Percentiles rank a stretch among this genome's conserved stretches.
These are phyloP conservation scores for Panaeolus cyanescens DNA, from an alignment of 768 basidiomycete genomes.

Conservation along the genomic window DNA sequence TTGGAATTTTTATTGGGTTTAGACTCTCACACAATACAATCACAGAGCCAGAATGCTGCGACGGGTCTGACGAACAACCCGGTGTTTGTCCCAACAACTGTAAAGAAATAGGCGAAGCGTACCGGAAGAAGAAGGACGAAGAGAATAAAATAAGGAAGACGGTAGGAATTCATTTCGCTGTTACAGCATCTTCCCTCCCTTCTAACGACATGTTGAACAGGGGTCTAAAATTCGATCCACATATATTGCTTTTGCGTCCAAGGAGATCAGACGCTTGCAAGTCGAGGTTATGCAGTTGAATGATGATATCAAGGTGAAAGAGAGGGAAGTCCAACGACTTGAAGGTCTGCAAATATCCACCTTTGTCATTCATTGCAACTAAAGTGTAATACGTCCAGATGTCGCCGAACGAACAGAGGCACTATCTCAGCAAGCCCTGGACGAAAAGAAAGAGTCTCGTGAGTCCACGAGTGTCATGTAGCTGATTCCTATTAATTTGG, in stretches of 20 bases:
- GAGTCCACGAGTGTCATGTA: constrained; percentile 26
- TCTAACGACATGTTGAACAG: constrained; percentile 35
- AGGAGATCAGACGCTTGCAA: constrained; percentile 87
- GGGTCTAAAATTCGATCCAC: constrained; percentile 90
- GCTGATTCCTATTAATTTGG: background rate
- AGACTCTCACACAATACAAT: constrained; percentile 14
- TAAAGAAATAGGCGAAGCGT: constrained; percentile 68
- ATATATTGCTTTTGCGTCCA: constrained; percentile 85
- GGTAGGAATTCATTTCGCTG: constrained; percentile 40
- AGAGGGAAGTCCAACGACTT: constrained; percentile 74
- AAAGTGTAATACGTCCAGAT: constrained; percentile 43
- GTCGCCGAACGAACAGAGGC: constrained; percentile 79
- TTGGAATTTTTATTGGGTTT: background rate
- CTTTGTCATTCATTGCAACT: background rate
- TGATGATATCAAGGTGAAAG: constrained; percentile 60
- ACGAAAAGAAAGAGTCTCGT: constrained; percentile 88
- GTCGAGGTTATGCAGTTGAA: constrained; percentile 52
- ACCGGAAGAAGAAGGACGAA: constrained; percentile 69
- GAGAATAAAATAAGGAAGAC: constrained; percentile 80
- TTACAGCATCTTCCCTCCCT: background rate
- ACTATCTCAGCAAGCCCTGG: constrained; percentile 76
- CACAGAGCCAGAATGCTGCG: constrained; percentile 89
- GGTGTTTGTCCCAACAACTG: constrained; percentile 84
- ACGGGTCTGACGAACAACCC: constrained; percentile 88
- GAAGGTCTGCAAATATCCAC: constrained; percentile 48